phyloP scores from a whole-genome alignment of 345 rosid species.

The Hypericum perforatum region DNA sequence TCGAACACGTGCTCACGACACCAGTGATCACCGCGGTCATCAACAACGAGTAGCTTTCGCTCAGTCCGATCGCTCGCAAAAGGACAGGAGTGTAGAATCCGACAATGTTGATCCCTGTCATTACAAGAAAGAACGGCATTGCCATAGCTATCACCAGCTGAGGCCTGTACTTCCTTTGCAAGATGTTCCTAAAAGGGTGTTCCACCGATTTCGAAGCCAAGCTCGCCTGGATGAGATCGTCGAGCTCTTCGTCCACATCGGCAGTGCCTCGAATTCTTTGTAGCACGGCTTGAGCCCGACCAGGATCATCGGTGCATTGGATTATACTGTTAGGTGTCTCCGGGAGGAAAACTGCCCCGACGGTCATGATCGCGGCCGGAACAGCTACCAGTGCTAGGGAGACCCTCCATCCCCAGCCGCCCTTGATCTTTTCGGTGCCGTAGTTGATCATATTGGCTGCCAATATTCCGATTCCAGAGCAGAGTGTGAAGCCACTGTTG shows the following conservation, averaged over 20 bases:
- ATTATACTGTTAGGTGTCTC: constrained; percentile 42
- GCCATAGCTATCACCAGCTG: constrained; percentile 29
- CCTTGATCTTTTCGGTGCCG: constrained; percentile 25
- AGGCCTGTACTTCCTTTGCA: constrained; percentile 25
- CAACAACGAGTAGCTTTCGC: constrained; percentile 41
- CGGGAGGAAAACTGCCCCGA: constrained; percentile 33
- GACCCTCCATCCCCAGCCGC: constrained; percentile 41
- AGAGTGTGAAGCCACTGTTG: constrained; percentile 28
- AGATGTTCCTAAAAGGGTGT: constrained; percentile 22
- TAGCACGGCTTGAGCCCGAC: constrained; percentile 19
- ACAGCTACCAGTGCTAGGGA: constrained; percentile 33
- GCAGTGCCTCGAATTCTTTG: constrained; percentile 22
- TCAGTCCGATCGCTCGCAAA: constrained; percentile 29
- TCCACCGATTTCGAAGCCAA: constrained; percentile 16
- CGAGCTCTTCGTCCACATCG: constrained; percentile 27
- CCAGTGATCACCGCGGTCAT: constrained; percentile 47
- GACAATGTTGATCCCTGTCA: constrained; percentile 30
- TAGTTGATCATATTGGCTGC: constrained; percentile 31
- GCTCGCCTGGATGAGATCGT: constrained; percentile 32
- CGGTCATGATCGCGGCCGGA: constrained; percentile 23
- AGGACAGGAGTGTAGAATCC: constrained; percentile 27
- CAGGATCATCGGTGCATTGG: constrained; percentile 16
- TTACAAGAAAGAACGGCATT: constrained; percentile 28
- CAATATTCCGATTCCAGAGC: constrained; percentile 23
- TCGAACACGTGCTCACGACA: constrained; percentile 30